Percentiles rank a stretch among this genome's conserved stretches.
Evolutionary conservation across 495 filamentous ascomycete genomes (phyloP).

Genomic region (Trichodelitschia bisporula): DNA sequence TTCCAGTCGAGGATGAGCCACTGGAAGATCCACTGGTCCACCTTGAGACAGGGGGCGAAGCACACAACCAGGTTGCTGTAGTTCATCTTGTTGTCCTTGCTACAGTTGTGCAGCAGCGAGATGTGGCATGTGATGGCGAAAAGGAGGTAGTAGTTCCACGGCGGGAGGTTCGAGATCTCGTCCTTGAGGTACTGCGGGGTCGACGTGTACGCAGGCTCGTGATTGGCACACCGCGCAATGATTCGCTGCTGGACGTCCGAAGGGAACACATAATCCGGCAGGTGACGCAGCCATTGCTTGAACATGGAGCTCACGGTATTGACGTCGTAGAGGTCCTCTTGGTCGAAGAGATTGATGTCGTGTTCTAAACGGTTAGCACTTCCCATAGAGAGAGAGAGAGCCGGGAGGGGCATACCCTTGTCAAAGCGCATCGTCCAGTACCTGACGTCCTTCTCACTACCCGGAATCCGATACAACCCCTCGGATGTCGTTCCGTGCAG

Average conservation of each 20-base stretch:
- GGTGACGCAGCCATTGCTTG: constrained; percentile 77
- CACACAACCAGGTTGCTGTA: constrained; percentile 81
- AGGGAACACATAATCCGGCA: constrained; percentile 78
- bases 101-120: constrained; percentile 60
- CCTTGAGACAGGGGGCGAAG: constrained; percentile 84
- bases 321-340: constrained; percentile 68
- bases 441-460: constrained; percentile 60
- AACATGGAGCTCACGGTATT: constrained; percentile 84
- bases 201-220: constrained; percentile 48
- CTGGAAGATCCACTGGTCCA: constrained; percentile 73
- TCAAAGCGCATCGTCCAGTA: constrained; percentile 77
- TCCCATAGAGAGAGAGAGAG: constrained; percentile 10
- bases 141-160: constrained; percentile 86
- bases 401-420: constrained; percentile 26
- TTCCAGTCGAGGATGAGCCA: constrained; percentile 82
- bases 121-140: constrained; percentile 90
- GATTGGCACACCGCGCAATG: constrained; percentile 43
- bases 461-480: constrained; percentile 70
- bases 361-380: constrained; percentile 24
- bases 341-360: constrained; percentile 68
- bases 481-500: constrained; percentile 76
- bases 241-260: constrained; percentile 54
- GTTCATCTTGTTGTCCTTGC: constrained; percentile 85
- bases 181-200: constrained; percentile 56
- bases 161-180: constrained; percentile 69